Evolutionary conservation across 1,139 yeast genomes (phyloP).

Genomic region (Pichia sp.): DNA sequence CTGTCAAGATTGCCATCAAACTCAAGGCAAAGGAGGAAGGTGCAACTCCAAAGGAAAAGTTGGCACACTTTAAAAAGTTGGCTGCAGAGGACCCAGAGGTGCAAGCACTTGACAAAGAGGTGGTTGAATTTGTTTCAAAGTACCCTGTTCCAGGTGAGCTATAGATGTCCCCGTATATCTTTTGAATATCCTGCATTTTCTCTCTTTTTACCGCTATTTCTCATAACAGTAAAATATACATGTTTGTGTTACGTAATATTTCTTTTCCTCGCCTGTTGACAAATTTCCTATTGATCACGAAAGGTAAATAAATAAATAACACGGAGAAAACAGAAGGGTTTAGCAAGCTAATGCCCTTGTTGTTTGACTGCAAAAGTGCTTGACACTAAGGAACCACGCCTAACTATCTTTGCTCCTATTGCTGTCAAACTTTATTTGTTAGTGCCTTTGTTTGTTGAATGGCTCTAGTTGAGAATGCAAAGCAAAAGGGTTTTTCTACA

Average conservation of each 20-base stretch:
- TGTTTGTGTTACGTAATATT: neutral
- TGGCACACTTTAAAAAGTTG: slow-evolving; percentile 59
- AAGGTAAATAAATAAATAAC: slow-evolving; percentile 2
- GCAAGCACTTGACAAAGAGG: slow-evolving; percentile 56
- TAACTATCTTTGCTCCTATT: neutral
- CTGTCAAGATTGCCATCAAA: slow-evolving; percentile 62
- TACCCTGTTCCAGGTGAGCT: slow-evolving; percentile 81
- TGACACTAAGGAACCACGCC: neutral
- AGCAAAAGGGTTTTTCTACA: neutral
- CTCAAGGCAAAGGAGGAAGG: slow-evolving; percentile 61
- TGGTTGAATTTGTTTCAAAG: slow-evolving; percentile 58
- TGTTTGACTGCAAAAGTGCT: neutral
- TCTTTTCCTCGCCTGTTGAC: neutral
- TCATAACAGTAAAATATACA: neutral
- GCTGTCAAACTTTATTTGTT: neutral
- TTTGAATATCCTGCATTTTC: neutral
- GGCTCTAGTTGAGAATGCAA: neutral
- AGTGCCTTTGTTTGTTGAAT: neutral
- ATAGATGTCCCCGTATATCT: slow-evolving; percentile 12
- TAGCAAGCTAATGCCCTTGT: neutral
- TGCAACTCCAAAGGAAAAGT: slow-evolving; percentile 56
- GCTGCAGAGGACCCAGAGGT: slow-evolving; percentile 59
- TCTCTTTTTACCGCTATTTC: neutral
- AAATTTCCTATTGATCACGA: slow-evolving; percentile 3
- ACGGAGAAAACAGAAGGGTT: neutral